Conservation (phyloP, 208 protist species). For the Acanthamoeba polyphaga region DNA sequence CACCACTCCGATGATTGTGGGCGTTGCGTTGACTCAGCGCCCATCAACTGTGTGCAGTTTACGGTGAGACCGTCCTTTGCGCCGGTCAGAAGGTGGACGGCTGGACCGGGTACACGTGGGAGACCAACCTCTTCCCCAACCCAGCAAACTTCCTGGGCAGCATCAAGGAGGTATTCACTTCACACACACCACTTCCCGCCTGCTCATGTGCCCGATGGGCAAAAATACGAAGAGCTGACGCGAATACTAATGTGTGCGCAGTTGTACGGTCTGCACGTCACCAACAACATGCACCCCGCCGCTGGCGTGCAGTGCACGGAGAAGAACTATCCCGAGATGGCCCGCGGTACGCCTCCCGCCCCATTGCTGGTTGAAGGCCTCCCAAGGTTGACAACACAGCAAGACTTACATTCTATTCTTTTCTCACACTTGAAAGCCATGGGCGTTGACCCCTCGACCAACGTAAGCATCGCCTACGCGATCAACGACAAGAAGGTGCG, state of each 20-base stretch:
- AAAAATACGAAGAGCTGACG: background rate
- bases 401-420: background rate
- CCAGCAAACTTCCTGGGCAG: constrained; percentile 1
- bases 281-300: constrained; percentile 56
- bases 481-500: constrained; percentile 28
- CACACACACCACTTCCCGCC: too few species aligned
- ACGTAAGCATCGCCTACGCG: constrained; percentile 21
- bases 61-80: background rate
- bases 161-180: constrained; percentile 14
- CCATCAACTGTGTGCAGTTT: background rate
- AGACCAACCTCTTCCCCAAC: constrained; percentile 42
- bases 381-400: too few species aligned
- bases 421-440: background rate
- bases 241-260: background rate
- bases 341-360: background rate
- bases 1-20: too few species aligned
- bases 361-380: background rate
- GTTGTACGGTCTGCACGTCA: constrained; percentile 30
- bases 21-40: too few species aligned
- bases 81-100: constrained; percentile 4
- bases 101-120: constrained; percentile 57
- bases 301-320: constrained; percentile 47
- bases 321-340: constrained; percentile 36
- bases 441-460: background rate
- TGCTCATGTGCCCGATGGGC: too few species aligned